A percentile compares a stretch with the other conserved stretches of the same genome.
phyloP scores from a whole-genome alignment of 352 stramenopile species.

The Phytophthora sansomeana region DNA sequence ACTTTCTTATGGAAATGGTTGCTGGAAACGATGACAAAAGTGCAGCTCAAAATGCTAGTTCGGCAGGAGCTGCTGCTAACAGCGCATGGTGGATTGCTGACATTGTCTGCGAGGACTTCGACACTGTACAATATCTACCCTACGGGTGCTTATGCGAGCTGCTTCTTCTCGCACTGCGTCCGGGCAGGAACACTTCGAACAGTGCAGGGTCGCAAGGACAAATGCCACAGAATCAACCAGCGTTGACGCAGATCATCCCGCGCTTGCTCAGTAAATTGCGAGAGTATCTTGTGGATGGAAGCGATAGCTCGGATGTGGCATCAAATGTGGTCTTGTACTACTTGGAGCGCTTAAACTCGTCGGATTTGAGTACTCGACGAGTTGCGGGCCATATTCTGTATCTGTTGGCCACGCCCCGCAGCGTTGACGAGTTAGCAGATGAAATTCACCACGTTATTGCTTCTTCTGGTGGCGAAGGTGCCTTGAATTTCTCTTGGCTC shows the following conservation, averaged over 20 bases:
- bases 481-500: slow-evolving; percentile 80
- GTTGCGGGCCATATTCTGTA: slow-evolving; percentile 74
- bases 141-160: slow-evolving; percentile 83
- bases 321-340: slow-evolving; percentile 75
- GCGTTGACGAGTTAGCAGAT: slow-evolving; percentile 40
- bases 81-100: slow-evolving; percentile 88
- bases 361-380: slow-evolving; percentile 54
- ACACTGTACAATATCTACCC: slow-evolving; percentile 84
- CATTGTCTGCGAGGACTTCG: slow-evolving; percentile 87
- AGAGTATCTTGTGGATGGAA: slow-evolving; percentile 53
- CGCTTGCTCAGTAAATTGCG: slow-evolving; percentile 63
- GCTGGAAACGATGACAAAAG: slow-evolving; percentile 51
- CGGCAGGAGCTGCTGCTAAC: slow-evolving; percentile 23
- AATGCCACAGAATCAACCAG: slow-evolving; percentile 39
- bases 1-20: slow-evolving; percentile 92
- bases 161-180: slow-evolving; percentile 64
- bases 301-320: slow-evolving; percentile 43
- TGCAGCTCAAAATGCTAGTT: slow-evolving; percentile 16
- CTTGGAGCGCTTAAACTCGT: slow-evolving; percentile 71
- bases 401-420: slow-evolving; percentile 50
- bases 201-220: slow-evolving; percentile 23
- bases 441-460: slow-evolving; percentile 27
- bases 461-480: slow-evolving; percentile 26
- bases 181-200: slow-evolving; percentile 11
- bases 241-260: slow-evolving; percentile 58